A percentile compares a stretch with the other conserved stretches of the same genome.
These are phyloP conservation scores for Thymus mandschuricus DNA, from an alignment of 257 asterid species.

Conservation along the genomic window DNA sequence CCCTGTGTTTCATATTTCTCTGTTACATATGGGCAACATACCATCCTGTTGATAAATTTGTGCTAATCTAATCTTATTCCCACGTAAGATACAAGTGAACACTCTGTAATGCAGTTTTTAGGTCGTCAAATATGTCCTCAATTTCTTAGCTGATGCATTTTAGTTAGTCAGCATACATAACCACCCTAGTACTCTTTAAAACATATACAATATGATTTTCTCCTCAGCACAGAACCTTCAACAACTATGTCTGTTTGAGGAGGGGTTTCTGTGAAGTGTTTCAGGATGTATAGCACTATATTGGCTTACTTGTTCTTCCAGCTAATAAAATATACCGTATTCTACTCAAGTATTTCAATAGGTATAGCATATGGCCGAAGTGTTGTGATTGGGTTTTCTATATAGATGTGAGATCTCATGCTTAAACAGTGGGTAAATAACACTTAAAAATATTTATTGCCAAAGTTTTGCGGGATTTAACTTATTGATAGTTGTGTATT, in stretches of 20 bases:
- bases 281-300: not conserved
- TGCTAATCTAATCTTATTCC: constrained; percentile 13
- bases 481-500: constrained; percentile 31
- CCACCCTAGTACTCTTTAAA: not conserved
- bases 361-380: constrained; percentile 10
- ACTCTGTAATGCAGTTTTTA: not conserved
- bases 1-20: not conserved
- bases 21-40: not conserved
- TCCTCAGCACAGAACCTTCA: constrained; percentile 10
- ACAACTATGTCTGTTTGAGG: constrained; percentile 8
- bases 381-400: not conserved
- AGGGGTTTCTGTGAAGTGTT: constrained; percentile 10
- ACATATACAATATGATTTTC: not conserved
- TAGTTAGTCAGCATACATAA: not conserved
- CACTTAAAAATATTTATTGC: constrained; percentile 17
- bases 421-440: constrained; percentile 7
- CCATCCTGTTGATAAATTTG: not conserved
- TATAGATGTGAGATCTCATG: constrained; percentile 1
- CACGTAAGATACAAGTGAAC: not conserved
- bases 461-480: constrained; percentile 23
- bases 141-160: constrained; percentile 6
- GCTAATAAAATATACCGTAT: not conserved
- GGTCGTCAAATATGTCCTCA: constrained; percentile 7
- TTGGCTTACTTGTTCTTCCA: constrained; percentile 4
- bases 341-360: constrained; percentile 8